phyloP scores from a whole-genome alignment of 176 grass and related monocot genomes.

The Oryza nivara region DNA sequence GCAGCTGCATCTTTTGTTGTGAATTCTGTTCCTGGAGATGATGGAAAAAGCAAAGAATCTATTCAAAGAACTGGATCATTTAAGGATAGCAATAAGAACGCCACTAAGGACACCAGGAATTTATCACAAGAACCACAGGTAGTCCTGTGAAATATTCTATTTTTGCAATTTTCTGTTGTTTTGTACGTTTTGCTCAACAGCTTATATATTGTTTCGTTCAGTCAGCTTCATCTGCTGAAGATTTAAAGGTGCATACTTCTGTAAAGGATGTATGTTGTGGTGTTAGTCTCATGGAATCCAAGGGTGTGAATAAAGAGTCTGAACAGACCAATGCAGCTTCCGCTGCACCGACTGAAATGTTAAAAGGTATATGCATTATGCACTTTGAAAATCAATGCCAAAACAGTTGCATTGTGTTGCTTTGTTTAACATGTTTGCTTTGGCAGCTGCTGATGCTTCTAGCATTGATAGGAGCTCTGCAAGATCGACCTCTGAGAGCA shows the following conservation, averaged over 20 bases:
- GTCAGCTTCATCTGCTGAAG: slow-evolving; percentile 51
- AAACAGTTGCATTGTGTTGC: neutral
- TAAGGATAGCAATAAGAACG: slow-evolving; percentile 67
- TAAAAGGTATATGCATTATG: slow-evolving; percentile 45
- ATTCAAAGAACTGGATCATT: slow-evolving; percentile 54
- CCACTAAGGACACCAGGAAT: slow-evolving; percentile 48
- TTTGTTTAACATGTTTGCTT: slow-evolving; percentile 18
- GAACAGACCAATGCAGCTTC: slow-evolving; percentile 29
- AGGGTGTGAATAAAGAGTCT: slow-evolving; percentile 18
- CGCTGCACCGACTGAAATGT: slow-evolving; percentile 19
- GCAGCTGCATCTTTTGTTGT: neutral
- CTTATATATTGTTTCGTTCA: slow-evolving; percentile 48
- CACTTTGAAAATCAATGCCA: slow-evolving; percentile 10
- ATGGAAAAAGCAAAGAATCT: slow-evolving; percentile 61
- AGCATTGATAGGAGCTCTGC: slow-evolving; percentile 12
- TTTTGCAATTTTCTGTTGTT: slow-evolving; percentile 6
- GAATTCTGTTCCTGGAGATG: slow-evolving; percentile 40
- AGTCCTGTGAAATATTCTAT: neutral
- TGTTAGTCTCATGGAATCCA: slow-evolving; percentile 32
- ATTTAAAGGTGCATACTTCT: slow-evolving; percentile 44
- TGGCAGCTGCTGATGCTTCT: slow-evolving; percentile 41
- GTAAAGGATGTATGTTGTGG: slow-evolving; percentile 40
- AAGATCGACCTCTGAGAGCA: slow-evolving; percentile 24
- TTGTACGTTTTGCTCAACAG: slow-evolving; percentile 21
- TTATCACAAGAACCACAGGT: slow-evolving; percentile 61